Evolutionary conservation across 1,284 basidiomycete genomes (phyloP), one percentile per base, ranked within the genome.

Genomic region (Ganoderma resinaceum): DNA sequence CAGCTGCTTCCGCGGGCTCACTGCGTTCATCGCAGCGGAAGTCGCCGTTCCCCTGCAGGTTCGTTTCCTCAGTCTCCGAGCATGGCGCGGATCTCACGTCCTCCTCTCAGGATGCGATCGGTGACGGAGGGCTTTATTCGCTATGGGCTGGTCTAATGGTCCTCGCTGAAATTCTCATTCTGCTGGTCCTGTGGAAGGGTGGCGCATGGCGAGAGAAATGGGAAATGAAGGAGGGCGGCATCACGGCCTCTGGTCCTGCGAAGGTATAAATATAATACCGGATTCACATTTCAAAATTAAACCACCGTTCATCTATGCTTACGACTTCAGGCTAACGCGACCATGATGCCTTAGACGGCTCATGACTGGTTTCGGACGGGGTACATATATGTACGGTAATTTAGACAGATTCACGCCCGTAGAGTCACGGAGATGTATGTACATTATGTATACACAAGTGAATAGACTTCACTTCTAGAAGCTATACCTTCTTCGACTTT

Each of bases 101-200:
- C 31, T 46, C 57, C 29, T 26, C 63, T 16, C 70, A 88, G 80
- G 80, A 85, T 63, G 78, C 82, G 0, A 83, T 90, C 49, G 89
- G 89, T 0, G 89, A 91, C 66, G 94, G 93, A 9, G 93, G 93
- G 74, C 81, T 92, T 62, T 95, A 94, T 76, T 90, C 91, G 0
- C 81, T 93, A 2, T 93, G 93, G 84, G 86, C 89, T 0, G 88
- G 86, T 0, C 68, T 94, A 0, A 76, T 94, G 74, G 70, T 85
- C 0, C 63, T 90, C n/a, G 83, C 81, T 57, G 85, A 85, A 53
- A 68, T 83, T 5, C 80, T 91, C n/a, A 83, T 89, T 29, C 68
- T 89, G 42, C 76, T 90, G 11, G 87, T 90, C 0, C 80, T 84
- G 67, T 80, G 79, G 76, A 83, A 82, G 62, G 86, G 86, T 1